Conservation (phyloP, 1,284 basidiomycete genomes). For the Cutaneotrichosporon spelunceum region DNA sequence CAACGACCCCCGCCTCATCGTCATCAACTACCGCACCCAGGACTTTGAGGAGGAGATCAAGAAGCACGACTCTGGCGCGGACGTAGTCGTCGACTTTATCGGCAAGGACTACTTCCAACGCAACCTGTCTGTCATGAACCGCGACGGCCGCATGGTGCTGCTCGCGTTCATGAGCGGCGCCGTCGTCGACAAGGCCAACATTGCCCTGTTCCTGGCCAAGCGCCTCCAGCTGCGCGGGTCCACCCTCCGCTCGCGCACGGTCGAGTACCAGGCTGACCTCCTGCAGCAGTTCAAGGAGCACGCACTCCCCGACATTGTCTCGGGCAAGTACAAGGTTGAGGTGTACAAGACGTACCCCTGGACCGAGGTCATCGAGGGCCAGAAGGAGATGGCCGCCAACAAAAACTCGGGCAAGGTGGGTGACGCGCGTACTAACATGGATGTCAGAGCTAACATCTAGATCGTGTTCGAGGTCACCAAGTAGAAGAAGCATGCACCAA, state of each 20-base stretch:
- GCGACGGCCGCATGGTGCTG: constrained; percentile 69
- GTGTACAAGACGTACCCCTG: constrained; percentile 79
- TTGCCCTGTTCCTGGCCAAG: constrained; percentile 69
- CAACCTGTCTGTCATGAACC: constrained; percentile 72
- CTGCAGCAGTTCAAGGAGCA: constrained; percentile 63
- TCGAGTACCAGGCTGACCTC: constrained; percentile 75
- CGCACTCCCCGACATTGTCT: constrained; percentile 62
- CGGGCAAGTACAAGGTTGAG: constrained; percentile 66
- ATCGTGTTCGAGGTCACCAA: constrained; percentile 25
- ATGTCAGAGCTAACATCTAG: constrained; percentile 4
- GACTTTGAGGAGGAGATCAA: constrained; percentile 56
- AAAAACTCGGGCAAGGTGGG: constrained; percentile 62
- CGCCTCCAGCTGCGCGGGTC: constrained; percentile 85
- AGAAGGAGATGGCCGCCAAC: constrained; percentile 81
- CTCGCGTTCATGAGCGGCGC: constrained; percentile 58
- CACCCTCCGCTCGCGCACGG: constrained; percentile 74
- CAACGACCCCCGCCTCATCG: constrained; percentile 63
- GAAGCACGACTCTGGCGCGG: constrained; percentile 51
- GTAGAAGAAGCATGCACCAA: background rate
- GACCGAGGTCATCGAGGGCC: constrained; percentile 77
- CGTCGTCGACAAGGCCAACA: constrained; percentile 60
- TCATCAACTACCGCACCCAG: constrained; percentile 80
- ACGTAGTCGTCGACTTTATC: constrained; percentile 76
- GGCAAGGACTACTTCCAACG: constrained; percentile 70
- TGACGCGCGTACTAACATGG: constrained; percentile 1